Evolutionary conservation across 73 alveolate species (phyloP).

Genomic region (Symbiodinium pilosum): DNA sequence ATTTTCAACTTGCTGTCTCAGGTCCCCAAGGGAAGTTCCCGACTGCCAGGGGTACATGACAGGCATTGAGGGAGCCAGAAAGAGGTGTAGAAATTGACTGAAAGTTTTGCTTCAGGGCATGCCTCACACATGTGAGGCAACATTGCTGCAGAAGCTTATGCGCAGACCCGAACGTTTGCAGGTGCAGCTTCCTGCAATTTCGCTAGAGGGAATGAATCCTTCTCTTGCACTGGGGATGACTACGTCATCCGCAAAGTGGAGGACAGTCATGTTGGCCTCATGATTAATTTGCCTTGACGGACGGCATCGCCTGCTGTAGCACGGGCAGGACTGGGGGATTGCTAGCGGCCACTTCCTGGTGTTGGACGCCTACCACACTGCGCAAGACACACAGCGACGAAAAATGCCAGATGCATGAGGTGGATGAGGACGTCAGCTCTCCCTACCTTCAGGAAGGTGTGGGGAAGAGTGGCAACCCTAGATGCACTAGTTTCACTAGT

Average conservation of each 20-base stretch:
- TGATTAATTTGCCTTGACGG: no score
- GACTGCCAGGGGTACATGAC: conserved; percentile 65
- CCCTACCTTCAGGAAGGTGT: conserved; percentile 50
- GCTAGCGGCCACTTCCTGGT: conserved; percentile 86
- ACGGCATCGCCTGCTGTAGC: no score
- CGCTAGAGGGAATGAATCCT: conserved; percentile 5
- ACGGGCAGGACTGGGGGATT: conserved; percentile 64
- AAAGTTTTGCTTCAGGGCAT: no score
- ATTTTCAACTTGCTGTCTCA: neutral
- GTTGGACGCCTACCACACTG: neutral
- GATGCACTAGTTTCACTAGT: no score
- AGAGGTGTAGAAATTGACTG: neutral
- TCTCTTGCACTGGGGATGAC: conserved; percentile 41
- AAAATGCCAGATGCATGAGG: no score
- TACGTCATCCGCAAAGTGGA: conserved; percentile 6
- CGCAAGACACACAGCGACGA: no score
- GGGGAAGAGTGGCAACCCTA: conserved; percentile 46
- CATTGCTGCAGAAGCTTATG: no score
- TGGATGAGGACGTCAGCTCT: conserved; percentile 92
- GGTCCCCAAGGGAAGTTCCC: conserved; percentile 90
- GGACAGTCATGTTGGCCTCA: no score
- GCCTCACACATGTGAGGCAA: no score
- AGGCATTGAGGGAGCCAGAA: neutral
- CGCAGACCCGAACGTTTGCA: no score
- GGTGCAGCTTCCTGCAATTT: conserved; percentile 54